Base-by-base conservation (phyloP, 345 rosid genomes). In the Citrus sp. region DNA sequence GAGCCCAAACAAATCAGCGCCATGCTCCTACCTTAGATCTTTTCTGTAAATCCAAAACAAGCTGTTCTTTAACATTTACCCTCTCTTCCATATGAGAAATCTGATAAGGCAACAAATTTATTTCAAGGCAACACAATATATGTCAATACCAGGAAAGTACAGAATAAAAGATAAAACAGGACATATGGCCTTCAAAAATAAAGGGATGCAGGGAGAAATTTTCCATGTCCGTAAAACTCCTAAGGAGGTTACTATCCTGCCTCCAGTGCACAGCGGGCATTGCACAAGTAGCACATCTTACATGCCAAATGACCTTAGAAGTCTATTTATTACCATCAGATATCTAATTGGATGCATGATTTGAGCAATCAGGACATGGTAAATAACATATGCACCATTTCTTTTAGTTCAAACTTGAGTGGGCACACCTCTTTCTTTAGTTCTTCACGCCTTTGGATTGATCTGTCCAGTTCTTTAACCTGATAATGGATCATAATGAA, bases 401-500 rank as follows among this genome's bases (percentile, higher is more conserved):
- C 54, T 70, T 30, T 72, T 8, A 56, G 25, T 32, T 63, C 69
- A 65, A 77, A 58, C 46, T 62, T 58, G 56, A 18, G 75, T 9
- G 65, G 49, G 16, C 85, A 75, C 72, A 95, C 98, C 96, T 93
- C 92, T 54, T 82, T 84, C 79, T 83, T 87, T 72, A 92, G 90
- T 28, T 71, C 88, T 74, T 91, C 88, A 34, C 83, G 89, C 81
- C 55, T 85, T 80, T 82, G 87, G 80, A 83, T 84, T 40, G 87
- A 81, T 67, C 78, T 72, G 59, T 90, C 94, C 49, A 95, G 82
- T 38, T 87, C 90, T 84, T 89, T 90, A 65, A 82, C 87, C 99
- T 92, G 87, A 76, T 46, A 62, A 85, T 9, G 61, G 25, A 61
- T 63, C 27, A 42, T 25, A 73, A 51, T 78, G 16, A 79, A 35